These are phyloP conservation scores for Lablab purpureus DNA, from an alignment of 306 rosid genomes.

Conservation along the genomic window DNA sequence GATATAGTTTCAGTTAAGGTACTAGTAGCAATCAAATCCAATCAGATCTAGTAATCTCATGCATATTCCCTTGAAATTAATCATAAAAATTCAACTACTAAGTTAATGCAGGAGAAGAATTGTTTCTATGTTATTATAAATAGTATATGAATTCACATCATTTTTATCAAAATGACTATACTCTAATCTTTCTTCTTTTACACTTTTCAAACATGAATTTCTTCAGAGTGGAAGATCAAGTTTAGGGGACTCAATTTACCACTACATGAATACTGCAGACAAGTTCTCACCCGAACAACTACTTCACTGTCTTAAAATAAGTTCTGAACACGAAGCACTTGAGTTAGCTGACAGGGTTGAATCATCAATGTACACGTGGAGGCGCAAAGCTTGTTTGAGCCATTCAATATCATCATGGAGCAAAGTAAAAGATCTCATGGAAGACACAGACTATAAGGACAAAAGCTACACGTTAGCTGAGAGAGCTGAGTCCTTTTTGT, in stretches of 20 bases:
- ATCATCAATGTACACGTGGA: conserved; percentile 95
- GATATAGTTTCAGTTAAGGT: conserved; percentile 47
- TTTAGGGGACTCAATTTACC: conserved; percentile 80
- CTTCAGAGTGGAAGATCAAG: conserved; percentile 83
- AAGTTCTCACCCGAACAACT: conserved; percentile 80
- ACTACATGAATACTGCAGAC: conserved; percentile 61
- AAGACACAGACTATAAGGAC: conserved; percentile 68
- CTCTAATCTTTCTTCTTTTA: neutral
- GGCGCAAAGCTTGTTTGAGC: conserved; percentile 85
- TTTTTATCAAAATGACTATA: conserved; percentile 23
- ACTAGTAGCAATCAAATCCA: conserved; percentile 34
- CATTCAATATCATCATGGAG: conserved; percentile 89
- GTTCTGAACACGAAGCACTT: conserved; percentile 92
- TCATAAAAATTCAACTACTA: neutral
- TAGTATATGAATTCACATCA: conserved; percentile 30
- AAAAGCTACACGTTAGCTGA: conserved; percentile 85
- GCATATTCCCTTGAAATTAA: conserved; percentile 28
- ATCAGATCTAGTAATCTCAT: conserved; percentile 26
- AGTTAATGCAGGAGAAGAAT: conserved; percentile 37
- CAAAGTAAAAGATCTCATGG: conserved; percentile 83
- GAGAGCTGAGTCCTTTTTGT: conserved; percentile 76
- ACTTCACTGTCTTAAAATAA: conserved; percentile 73
- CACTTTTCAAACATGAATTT: conserved; percentile 24
- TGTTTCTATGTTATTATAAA: conserved; percentile 25
- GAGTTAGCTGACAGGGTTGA: conserved; percentile 89